Evolutionary conservation across 2,329 filamentous ascomycete species (phyloP).

Genomic region (Fusarium sp.): DNA sequence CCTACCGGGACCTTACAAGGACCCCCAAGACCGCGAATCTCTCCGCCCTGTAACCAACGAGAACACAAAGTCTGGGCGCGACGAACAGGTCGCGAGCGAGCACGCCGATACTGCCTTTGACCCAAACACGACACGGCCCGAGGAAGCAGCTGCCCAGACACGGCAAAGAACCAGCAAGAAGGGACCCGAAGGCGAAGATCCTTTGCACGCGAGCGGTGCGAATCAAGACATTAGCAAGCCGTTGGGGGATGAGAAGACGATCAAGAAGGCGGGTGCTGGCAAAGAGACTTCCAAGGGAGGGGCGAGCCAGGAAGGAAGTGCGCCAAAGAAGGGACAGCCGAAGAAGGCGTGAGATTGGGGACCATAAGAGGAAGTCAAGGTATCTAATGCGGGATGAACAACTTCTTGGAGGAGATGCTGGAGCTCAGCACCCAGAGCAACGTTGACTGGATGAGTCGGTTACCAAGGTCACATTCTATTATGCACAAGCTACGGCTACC

Average conservation of each 20-base stretch:
- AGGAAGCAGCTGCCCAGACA: slow-evolving; percentile 67
- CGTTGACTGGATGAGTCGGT: not conserved
- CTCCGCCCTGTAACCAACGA: slow-evolving; percentile 76
- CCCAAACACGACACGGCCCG: slow-evolving; percentile 74
- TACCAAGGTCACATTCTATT: not conserved
- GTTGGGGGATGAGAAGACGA: slow-evolving; percentile 51
- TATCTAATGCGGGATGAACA: not conserved
- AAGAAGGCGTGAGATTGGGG: slow-evolving; percentile 6
- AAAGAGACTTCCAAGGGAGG: slow-evolving; percentile 51
- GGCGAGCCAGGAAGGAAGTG: slow-evolving; percentile 47
- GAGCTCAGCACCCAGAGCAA: not conserved
- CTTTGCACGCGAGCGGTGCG: slow-evolving; percentile 59
- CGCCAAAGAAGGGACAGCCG: slow-evolving; percentile 46
- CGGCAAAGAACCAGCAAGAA: slow-evolving; percentile 52
- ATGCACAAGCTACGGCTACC: not conserved
- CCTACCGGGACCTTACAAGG: slow-evolving; percentile 58
- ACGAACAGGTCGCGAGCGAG: slow-evolving; percentile 67
- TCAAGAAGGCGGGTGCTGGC: slow-evolving; percentile 48
- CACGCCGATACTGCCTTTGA: slow-evolving; percentile 75
- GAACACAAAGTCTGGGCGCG: slow-evolving; percentile 75
- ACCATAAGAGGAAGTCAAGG: not conserved
- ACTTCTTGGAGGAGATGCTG: not conserved
- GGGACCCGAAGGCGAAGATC: slow-evolving; percentile 36
- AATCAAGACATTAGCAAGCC: slow-evolving; percentile 58
- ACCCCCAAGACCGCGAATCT: slow-evolving; percentile 68